Percentiles rank a stretch among this genome's conserved stretches.
These are phyloP conservation scores for Fulvia fulva DNA, from an alignment of 2,329 filamentous ascomycete genomes.

Conservation along the genomic window DNA sequence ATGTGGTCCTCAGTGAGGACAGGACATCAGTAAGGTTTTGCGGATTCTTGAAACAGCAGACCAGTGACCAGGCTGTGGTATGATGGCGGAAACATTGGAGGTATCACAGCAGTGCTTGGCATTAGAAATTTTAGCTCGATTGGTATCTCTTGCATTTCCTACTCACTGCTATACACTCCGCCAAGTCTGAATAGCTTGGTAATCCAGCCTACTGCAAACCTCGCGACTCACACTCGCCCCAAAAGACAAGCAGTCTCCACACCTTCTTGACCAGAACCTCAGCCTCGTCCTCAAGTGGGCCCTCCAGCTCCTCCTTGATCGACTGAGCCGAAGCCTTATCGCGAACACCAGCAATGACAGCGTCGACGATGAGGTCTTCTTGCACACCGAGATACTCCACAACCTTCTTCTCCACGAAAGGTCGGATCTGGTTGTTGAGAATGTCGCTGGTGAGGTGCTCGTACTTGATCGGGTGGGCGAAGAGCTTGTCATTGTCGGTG, in stretches of 20 bases:
- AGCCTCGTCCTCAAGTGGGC: slow-evolving; percentile 91
- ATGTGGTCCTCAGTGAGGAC: too few species aligned
- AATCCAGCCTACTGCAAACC: slow-evolving; percentile 6
- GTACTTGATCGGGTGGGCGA: slow-evolving; percentile 93
- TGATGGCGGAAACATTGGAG: neutral
- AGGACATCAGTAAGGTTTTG: too few species aligned
- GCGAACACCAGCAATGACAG: slow-evolving; percentile 81
- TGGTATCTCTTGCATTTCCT: neutral
- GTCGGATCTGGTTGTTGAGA: slow-evolving; percentile 79
- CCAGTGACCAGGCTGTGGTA: neutral
- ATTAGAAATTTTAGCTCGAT: neutral
- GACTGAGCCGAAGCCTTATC: slow-evolving; percentile 71
- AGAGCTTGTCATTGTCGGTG: slow-evolving; percentile 77
- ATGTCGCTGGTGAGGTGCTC: slow-evolving; percentile 78
- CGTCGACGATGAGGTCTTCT: slow-evolving; percentile 90
- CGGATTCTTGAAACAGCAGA: neutral
- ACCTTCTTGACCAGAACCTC: slow-evolving; percentile 93
- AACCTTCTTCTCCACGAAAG: slow-evolving; percentile 97
- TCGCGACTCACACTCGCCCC: slow-evolving; percentile 21
- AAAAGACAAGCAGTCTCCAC: slow-evolving; percentile 51
- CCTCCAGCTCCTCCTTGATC: slow-evolving; percentile 78
- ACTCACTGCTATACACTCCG: neutral
- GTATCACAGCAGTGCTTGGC: neutral
- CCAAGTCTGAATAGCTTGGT: neutral
- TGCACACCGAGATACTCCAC: slow-evolving; percentile 95